These are phyloP conservation scores for Candida nemodendra DNA, from an alignment of 805 yeast genomes.

Conservation along the genomic window DNA sequence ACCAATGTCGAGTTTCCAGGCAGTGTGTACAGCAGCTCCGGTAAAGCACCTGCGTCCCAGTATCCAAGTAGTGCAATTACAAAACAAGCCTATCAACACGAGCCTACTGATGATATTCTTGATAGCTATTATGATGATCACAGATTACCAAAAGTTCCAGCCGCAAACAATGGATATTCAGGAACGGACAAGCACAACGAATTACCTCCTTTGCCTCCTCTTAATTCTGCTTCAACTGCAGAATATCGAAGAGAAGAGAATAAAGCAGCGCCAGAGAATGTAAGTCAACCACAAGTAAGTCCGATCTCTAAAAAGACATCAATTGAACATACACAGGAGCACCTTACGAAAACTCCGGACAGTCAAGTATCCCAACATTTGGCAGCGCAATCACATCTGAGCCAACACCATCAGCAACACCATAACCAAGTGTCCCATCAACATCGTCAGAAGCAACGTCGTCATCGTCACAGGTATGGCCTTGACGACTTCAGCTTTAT, in stretches of 20 bases:
- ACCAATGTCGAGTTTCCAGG: constrained; percentile 6
- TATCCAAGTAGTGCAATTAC: constrained; percentile 22
- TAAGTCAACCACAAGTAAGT: no score
- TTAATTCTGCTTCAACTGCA: neutral
- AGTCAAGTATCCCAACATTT: constrained; percentile 11
- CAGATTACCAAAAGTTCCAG: constrained; percentile 16
- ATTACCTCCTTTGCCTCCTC: constrained; percentile 3
- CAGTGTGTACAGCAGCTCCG: neutral
- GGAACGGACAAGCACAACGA: neutral
- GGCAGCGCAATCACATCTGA: constrained; percentile 1
- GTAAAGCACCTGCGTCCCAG: constrained; percentile 5
- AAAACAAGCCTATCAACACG: constrained; percentile 17
- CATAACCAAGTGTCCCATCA: constrained; percentile 22
- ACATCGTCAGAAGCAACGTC: constrained; percentile 33
- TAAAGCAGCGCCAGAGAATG: neutral
- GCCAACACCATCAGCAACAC: constrained; percentile 8
- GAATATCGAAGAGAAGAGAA: neutral
- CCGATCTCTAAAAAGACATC: constrained; percentile 3
- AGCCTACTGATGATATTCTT: constrained; percentile 5
- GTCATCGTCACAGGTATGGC: constrained; percentile 73
- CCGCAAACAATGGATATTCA: constrained; percentile 1
- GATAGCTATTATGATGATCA: constrained; percentile 16
- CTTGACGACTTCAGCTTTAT: constrained; percentile 91
- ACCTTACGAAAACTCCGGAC: constrained; percentile 1
- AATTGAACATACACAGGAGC: neutral